A percentile compares a stretch with the other conserved stretches of the same genome.
These are phyloP conservation scores for Astragalus glycyphyllos DNA, from an alignment of 306 rosid genomes.

Conservation along the genomic window DNA sequence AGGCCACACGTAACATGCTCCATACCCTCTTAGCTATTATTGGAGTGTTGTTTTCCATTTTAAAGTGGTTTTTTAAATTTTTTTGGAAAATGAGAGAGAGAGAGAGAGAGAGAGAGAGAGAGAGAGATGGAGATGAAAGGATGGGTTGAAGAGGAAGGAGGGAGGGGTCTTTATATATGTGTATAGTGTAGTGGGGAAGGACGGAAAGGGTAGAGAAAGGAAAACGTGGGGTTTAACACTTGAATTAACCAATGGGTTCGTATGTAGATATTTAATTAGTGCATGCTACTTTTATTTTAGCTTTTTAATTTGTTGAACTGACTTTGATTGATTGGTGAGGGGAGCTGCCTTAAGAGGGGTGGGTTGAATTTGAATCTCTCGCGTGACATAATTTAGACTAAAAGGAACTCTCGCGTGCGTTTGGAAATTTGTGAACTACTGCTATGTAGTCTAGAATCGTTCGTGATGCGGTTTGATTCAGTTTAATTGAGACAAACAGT, in stretches of 20 bases:
- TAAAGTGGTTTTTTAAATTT: slow-evolving; percentile 5
- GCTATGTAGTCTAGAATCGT: too few relatives aligned
- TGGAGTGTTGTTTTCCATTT: slow-evolving; percentile 58
- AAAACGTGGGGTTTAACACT: slow-evolving; percentile 40
- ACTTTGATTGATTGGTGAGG: slow-evolving; percentile 43
- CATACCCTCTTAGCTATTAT: slow-evolving; percentile 61
- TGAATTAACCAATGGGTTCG: slow-evolving; percentile 42
- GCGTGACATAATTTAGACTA: slow-evolving; percentile 11
- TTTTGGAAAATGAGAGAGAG: slow-evolving; percentile 3
- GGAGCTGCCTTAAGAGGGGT: slow-evolving; percentile 28
- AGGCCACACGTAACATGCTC: slow-evolving; percentile 67
- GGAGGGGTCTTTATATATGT: slow-evolving; percentile 48
- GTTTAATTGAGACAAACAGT: too few relatives aligned
- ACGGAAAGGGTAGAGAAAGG: slow-evolving; percentile 16
- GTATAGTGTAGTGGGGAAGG: slow-evolving; percentile 24
- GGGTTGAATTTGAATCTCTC: slow-evolving; percentile 18
- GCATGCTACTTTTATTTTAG: slow-evolving; percentile 17
- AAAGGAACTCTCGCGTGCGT: background rate
- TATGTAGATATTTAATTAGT: slow-evolving; percentile 37
- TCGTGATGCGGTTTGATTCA: too few relatives aligned
- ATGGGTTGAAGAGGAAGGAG: slow-evolving; percentile 35
- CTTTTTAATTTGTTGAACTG: background rate
- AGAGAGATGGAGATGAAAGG: slow-evolving; percentile 30
- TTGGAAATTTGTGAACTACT: background rate
- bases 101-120: slow-evolving; percentile 9